Evolutionary conservation across 108 stramenopile genomes (phyloP), one percentile per base, ranked within the genome.

Genomic region (Cyclotella choctawhatcheeana): DNA sequence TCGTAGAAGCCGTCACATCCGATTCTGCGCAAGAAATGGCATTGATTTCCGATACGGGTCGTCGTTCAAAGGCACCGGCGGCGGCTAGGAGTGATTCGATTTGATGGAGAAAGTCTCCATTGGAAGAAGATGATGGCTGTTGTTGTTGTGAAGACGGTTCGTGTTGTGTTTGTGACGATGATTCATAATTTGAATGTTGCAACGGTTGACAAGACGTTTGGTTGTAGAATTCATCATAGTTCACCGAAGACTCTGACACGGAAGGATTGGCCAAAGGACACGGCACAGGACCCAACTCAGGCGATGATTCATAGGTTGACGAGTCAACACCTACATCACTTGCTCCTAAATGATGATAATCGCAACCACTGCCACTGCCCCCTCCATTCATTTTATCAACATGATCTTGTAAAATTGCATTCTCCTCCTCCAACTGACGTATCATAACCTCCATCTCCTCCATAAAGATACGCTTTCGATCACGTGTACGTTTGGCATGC

Each of bases 401-500:
- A 67, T 92, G 87, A 17, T 69, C 59, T 34, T 75, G 76, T 20
- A 93, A 61, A 10, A 88, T 10, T 16, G 84, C 63, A 64, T 93
- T 93, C 65, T 93, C 92, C 8, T 81, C 84, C 68, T 90, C 86
- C 17, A 93, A 75, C 48, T 76, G 61, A 48, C 79, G 85, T 66
- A 90, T 89, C 79, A 93, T 89, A 53, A 84, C 85, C 35, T 87
- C 87, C 89, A 93, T 93, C 59, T 90, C 86, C 74, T 90, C 92
- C 86, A 89, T 90, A 44, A 92, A 89, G 10, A 89, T 74, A 10
- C 92, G 85, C 77, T 93, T 93, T 13, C 92, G 67, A 64, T 95
- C 94, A 32, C 94, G 69, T 20, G 91, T 95, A 54, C 90, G 82
- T 70, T 93, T 93, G 55, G 94, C 94, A 68, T 95, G 94, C 90